Conservation (phyloP, 331 rosid genomes). For the Acacia pycnantha region DNA sequence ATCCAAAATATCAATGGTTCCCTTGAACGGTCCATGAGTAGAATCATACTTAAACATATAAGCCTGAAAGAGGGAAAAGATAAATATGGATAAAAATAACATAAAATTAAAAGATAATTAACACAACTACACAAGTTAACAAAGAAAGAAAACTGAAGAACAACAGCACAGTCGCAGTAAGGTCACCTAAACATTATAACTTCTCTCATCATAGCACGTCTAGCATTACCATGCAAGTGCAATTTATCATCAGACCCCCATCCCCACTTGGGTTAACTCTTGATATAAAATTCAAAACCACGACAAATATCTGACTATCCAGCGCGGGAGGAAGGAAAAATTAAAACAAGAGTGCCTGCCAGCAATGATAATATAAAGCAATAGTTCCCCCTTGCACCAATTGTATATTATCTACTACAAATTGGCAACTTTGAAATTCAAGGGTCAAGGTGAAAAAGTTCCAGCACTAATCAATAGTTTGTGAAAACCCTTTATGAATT, state of each 20-base stretch:
- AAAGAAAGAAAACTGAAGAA: slow-evolving; percentile 7
- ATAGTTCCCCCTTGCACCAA: not conserved
- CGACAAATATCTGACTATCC: not conserved
- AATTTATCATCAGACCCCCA: not conserved
- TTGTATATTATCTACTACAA: not conserved
- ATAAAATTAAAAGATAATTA: not conserved
- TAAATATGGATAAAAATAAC: not conserved
- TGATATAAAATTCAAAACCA: not conserved
- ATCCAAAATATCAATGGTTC: slow-evolving; percentile 63
- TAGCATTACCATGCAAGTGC: not conserved
- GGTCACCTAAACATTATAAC: slow-evolving; percentile 4
- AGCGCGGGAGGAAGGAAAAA: not conserved
- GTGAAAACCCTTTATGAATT: not conserved
- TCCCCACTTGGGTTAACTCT: not conserved
- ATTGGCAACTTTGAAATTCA: not conserved
- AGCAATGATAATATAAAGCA: not conserved
- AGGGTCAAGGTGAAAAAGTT: slow-evolving; percentile 1
- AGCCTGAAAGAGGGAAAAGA: slow-evolving; percentile 50
- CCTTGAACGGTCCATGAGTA: slow-evolving; percentile 83
- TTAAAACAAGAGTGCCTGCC: not conserved
- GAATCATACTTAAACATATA: slow-evolving; percentile 97
- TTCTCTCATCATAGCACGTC: not conserved
- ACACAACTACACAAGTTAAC: slow-evolving; percentile 9
- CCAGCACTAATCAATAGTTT: not conserved
- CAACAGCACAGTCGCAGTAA: not conserved